Conservation (phyloP, 495 filamentous ascomycete species). For the Extremus antarcticus region DNA sequence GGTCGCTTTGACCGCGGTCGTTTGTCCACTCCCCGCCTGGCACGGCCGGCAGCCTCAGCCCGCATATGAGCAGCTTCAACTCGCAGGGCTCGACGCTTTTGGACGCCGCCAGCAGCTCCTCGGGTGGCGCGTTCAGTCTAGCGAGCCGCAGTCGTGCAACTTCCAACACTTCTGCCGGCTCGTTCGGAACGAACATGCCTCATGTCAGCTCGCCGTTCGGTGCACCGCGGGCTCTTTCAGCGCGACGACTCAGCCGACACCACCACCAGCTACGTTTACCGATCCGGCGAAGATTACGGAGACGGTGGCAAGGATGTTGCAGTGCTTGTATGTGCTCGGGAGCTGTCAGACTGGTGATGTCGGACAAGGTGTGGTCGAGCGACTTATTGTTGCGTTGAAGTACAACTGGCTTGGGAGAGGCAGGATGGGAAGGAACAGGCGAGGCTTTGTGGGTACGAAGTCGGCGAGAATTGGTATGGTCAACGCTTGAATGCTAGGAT, state of each 20-base stretch:
- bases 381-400: slow-evolving; percentile 74
- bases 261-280: slow-evolving; percentile 25
- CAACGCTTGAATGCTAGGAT: too few species aligned
- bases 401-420: slow-evolving; percentile 93
- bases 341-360: slow-evolving; percentile 62
- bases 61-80: slow-evolving; percentile 58
- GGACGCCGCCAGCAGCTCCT: slow-evolving; percentile 41
- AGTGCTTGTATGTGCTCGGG: slow-evolving; percentile 85
- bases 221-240: slow-evolving; percentile 11
- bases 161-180: slow-evolving; percentile 69
- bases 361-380: slow-evolving; percentile 68
- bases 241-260: slow-evolving; percentile 10
- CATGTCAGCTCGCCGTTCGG: slow-evolving; percentile 22
- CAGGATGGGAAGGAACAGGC: slow-evolving; percentile 74
- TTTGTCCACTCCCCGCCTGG: too few species aligned
- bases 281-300: slow-evolving; percentile 84
- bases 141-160: slow-evolving; percentile 64
- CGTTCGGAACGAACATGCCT: slow-evolving; percentile 42
- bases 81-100: slow-evolving; percentile 62
- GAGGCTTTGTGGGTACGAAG: slow-evolving; percentile 73
- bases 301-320: slow-evolving; percentile 89
- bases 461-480: too few species aligned
- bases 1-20: too few species aligned
- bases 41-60: slow-evolving; percentile 63
- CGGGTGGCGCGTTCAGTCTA: slow-evolving; percentile 28